Conservation (phyloP, 805 yeast species). For the Candida xyloterini region DNA sequence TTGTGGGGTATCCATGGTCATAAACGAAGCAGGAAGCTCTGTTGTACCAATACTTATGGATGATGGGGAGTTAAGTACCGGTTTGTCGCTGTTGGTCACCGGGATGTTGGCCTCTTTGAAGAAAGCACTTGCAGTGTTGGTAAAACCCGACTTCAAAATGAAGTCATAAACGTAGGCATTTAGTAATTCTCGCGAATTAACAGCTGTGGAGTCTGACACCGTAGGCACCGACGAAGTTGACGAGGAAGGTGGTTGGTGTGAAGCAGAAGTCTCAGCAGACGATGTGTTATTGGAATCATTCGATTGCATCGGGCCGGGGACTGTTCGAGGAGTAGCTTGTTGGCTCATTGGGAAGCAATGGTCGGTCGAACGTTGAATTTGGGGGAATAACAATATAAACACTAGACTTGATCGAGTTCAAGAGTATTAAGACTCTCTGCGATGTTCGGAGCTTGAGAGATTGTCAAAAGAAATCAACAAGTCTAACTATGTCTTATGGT, state of each 20-base stretch:
- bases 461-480: neutral
- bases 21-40: constrained; percentile 47
- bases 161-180: constrained; percentile 89
- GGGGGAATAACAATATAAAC: too few species aligned
- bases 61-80: constrained; percentile 4
- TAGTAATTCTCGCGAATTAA: constrained; percentile 54
- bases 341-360: constrained; percentile 10
- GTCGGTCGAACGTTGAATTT: too few species aligned
- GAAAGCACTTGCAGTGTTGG: constrained; percentile 70
- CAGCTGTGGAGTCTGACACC: constrained; percentile 44
- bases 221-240: constrained; percentile 22
- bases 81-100: constrained; percentile 33
- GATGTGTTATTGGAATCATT: constrained; percentile 9
- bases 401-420: neutral
- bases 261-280: constrained; percentile 7
- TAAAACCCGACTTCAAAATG: constrained; percentile 66
- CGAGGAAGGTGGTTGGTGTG: constrained; percentile 14
- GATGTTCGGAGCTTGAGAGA: neutral
- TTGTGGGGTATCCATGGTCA: constrained; percentile 77
- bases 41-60: constrained; percentile 19
- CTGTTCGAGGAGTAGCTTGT: constrained; percentile 16
- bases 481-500: neutral
- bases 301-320: constrained; percentile 4
- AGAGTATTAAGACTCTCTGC: neutral
- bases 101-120: constrained; percentile 75